A percentile compares a stretch with the other conserved stretches of the same genome.
These are phyloP conservation scores for Flaveria trinervia DNA, from an alignment of 129 eudicot species.

Conservation along the genomic window DNA sequence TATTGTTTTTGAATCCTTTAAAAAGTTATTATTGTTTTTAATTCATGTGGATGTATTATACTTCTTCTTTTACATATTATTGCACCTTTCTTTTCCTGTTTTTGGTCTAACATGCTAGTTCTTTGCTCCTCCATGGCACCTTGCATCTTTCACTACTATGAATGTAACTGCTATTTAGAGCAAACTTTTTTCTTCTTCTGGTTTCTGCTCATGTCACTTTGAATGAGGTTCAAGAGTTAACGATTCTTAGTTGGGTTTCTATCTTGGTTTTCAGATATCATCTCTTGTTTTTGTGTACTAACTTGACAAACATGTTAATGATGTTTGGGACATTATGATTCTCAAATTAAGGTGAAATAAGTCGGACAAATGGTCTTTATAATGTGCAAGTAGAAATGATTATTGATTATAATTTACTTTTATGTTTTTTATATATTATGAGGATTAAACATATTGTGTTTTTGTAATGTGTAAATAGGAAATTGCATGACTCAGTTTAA, in stretches of 20 bases:
- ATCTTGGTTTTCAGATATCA: not conserved
- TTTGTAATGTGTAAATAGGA: no score
- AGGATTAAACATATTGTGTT: no score
- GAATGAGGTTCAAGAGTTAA: not conserved
- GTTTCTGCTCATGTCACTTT: not conserved
- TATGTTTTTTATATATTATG: no score
- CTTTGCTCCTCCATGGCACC: not conserved
- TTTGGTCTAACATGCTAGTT: not conserved
- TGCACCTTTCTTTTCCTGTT: not conserved
- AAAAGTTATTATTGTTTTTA: not conserved
- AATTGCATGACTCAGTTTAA: no score
- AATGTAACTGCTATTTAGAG: not conserved
- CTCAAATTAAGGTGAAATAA: no score
- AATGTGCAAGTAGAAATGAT: no score
- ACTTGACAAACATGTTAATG: not conserved
- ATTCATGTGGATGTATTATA: not conserved
- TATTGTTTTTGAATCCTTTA: not conserved
- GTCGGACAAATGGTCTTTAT: no score
- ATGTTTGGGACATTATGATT: no score
- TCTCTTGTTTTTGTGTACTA: not conserved
- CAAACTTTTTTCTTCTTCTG: not conserved
- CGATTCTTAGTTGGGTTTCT: no score
- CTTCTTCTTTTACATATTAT: not conserved
- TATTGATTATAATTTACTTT: no score
- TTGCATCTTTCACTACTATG: not conserved